Evolutionary conservation across 345 rosid species (phyloP), one percentile per base, ranked within the genome.

Genomic region (Erysimum cheiranthoides): DNA sequence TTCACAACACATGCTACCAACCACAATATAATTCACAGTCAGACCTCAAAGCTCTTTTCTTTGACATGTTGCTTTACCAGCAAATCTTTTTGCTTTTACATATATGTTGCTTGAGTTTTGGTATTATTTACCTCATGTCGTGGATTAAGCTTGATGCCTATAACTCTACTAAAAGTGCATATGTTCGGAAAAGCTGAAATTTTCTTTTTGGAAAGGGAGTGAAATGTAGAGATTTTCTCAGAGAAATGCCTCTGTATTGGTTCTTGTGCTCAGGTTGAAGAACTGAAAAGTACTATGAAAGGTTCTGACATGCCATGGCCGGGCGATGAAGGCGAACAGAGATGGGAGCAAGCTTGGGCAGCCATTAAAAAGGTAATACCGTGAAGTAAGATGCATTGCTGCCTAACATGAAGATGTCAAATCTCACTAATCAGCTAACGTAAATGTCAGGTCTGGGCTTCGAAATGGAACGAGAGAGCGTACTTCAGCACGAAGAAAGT

Each of bases 391-490:
- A 3, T 43, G 68, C 40, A 66, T 52, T 21, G 8, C 34, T 51
- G 73, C 51, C 13, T 28, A 60, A 66, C 59, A 6, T 42, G 43
- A 51, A 43, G 7, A 61, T 52, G 52, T 46, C 45, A 68, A 73
- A 61, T 62, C 46, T 61, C 68, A 47, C 68, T 79, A 65, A 68
- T 50, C 17, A 40, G 40, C 30, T 51, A 39, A 39, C 14, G 4
- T 45, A 70, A 30, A 21, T 61, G 17, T 50, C 83, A 95, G 99
- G 99, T 95, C 58, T 95, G 99, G 99, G 99, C 96, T 69, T 95
- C 99, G 5, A 95, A 95, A 70, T 95, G 99, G 99, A 95, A 95
- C 34, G 99, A 92, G 82, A 89, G 99, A 85, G 98, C 98, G 8
- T 95, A 89, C 85, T 89, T 92, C 84, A 95, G 99, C 88, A 87